Evolutionary conservation across 2,329 filamentous ascomycete species (phyloP).

Genomic region (Ascochyta koolunga): DNA sequence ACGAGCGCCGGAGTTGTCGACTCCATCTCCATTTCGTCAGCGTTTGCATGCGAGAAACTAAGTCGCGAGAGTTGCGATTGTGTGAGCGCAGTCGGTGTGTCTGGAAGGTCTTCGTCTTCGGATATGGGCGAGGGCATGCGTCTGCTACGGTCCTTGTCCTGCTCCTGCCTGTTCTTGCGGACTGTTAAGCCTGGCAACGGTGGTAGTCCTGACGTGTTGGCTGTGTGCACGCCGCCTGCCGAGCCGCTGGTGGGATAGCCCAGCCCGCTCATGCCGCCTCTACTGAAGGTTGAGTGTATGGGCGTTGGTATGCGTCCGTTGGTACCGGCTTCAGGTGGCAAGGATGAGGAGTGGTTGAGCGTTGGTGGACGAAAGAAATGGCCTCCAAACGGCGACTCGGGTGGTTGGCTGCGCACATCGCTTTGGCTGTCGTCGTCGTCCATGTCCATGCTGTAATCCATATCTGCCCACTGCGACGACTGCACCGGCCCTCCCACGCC

Average conservation of each 20-base stretch:
- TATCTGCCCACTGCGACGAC: slow-evolving; percentile 27
- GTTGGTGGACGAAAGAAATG: slow-evolving; percentile 43
- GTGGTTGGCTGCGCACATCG: slow-evolving; percentile 43
- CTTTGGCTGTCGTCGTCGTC: slow-evolving; percentile 44
- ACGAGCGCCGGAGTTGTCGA: slow-evolving; percentile 16
- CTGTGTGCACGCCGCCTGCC: slow-evolving; percentile 30
- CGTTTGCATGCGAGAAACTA: slow-evolving; percentile 37
- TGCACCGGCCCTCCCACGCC: slow-evolving; percentile 22
- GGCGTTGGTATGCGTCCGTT: slow-evolving; percentile 48
- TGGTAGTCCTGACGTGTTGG: slow-evolving; percentile 14
- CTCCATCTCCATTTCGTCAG: slow-evolving; percentile 44
- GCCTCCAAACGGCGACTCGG: slow-evolving; percentile 41
- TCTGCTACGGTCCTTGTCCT: slow-evolving; percentile 32
- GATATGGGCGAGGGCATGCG: slow-evolving; percentile 51
- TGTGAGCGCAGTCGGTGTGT: slow-evolving; percentile 45
- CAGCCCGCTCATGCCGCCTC: slow-evolving; percentile 34
- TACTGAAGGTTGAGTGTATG: slow-evolving; percentile 47
- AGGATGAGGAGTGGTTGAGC: slow-evolving; percentile 40
- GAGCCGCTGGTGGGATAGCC: slow-evolving; percentile 38
- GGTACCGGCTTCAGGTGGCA: slow-evolving; percentile 22
- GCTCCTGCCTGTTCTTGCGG: slow-evolving; percentile 29
- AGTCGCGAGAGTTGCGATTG: slow-evolving; percentile 48
- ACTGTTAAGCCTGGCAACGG: slow-evolving; percentile 25
- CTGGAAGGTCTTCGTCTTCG: slow-evolving; percentile 47
- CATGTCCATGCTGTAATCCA: slow-evolving; percentile 47